A percentile compares a stretch with the other conserved stretches of the same genome.
phyloP scores from a whole-genome alignment of 1,284 basidiomycete species.

The Trichosporon faecale region DNA sequence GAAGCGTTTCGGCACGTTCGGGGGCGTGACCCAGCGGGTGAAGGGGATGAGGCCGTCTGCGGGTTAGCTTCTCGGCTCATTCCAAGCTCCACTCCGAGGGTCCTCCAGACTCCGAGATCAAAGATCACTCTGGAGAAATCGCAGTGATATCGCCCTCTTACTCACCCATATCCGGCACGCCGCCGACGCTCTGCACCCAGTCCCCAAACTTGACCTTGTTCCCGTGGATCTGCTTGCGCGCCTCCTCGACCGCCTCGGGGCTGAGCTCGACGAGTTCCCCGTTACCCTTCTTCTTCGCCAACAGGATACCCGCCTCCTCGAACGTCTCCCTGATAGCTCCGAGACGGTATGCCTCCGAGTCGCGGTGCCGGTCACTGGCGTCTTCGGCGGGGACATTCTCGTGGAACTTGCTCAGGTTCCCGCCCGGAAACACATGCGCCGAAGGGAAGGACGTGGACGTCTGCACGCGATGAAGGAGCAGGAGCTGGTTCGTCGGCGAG shows the following conservation, averaged over 20 bases:
- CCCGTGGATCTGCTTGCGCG: constrained; percentile 19
- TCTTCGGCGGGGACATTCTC: constrained; percentile 14
- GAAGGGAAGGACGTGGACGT: constrained; percentile 13
- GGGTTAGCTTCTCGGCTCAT: not conserved
- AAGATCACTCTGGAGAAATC: too few species aligned
- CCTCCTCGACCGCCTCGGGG: constrained; percentile 7
- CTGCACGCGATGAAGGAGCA: constrained; percentile 18
- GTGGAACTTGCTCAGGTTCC: constrained; percentile 18
- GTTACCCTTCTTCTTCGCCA: constrained; percentile 10
- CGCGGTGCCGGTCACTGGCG: constrained; percentile 14
- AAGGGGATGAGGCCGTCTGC: constrained; percentile 23
- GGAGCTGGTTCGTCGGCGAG: constrained; percentile 19
- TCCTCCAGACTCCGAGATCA: too few species aligned
- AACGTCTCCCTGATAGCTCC: constrained; percentile 26
- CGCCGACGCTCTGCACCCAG: constrained; percentile 18
- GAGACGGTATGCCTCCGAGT: constrained; percentile 19
- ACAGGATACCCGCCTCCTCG: constrained; percentile 25
- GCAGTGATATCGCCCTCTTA: not conserved
- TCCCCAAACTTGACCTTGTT: constrained; percentile 21
- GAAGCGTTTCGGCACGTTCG: constrained; percentile 24
- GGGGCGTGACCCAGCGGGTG: constrained; percentile 27
- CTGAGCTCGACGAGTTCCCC: constrained; percentile 14
- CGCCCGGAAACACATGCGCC: constrained; percentile 20
- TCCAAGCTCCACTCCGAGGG: too few species aligned
- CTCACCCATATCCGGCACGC: constrained; percentile 17